Evolutionary conservation across 2,329 filamentous ascomycete species (phyloP).

Genomic region (Colletotrichum sp.): DNA sequence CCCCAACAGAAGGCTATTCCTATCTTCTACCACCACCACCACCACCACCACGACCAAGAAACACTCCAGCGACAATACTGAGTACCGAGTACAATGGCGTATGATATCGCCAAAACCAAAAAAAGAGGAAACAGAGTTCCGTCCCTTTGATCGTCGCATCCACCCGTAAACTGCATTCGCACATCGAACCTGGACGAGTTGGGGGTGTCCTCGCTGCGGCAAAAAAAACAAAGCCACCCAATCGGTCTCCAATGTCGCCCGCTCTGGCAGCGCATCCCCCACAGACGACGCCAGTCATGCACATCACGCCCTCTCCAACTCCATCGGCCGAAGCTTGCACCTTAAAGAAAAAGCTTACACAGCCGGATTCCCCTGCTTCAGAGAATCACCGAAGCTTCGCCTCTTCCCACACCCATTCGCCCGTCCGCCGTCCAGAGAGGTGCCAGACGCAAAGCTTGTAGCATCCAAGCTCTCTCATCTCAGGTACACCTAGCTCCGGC

Average conservation of each 20-base stretch:
- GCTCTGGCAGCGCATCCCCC: slow-evolving; percentile 4
- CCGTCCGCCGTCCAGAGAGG: neutral
- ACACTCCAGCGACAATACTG: neutral
- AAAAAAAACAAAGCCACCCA: slow-evolving; percentile 13
- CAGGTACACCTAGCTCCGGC: slow-evolving; percentile 2
- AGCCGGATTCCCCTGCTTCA: neutral
- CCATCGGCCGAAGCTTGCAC: slow-evolving; percentile 18
- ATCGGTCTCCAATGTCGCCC: slow-evolving; percentile 6
- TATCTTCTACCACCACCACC: neutral
- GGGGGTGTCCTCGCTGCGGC: neutral
- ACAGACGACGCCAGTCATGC: slow-evolving; percentile 19
- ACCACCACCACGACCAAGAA: neutral
- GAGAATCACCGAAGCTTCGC: slow-evolving; percentile 5
- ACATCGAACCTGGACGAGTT: neutral
- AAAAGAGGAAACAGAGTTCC: neutral
- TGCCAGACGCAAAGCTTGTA: slow-evolving; percentile 8
- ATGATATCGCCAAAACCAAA: neutral
- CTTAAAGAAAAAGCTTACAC: slow-evolving; percentile 1
- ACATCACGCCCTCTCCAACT: slow-evolving; percentile 11
- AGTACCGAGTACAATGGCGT: neutral
- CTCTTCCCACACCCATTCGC: neutral
- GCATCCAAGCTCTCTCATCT: slow-evolving; percentile 5
- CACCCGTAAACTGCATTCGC: neutral
- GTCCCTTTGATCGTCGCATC: neutral
- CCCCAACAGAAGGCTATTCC: slow-evolving; percentile 8